A percentile compares a stretch with the other conserved stretches of the same genome.
phyloP scores from a whole-genome alignment of 768 basidiomycete genomes.

The Auriscalpium orientale region DNA sequence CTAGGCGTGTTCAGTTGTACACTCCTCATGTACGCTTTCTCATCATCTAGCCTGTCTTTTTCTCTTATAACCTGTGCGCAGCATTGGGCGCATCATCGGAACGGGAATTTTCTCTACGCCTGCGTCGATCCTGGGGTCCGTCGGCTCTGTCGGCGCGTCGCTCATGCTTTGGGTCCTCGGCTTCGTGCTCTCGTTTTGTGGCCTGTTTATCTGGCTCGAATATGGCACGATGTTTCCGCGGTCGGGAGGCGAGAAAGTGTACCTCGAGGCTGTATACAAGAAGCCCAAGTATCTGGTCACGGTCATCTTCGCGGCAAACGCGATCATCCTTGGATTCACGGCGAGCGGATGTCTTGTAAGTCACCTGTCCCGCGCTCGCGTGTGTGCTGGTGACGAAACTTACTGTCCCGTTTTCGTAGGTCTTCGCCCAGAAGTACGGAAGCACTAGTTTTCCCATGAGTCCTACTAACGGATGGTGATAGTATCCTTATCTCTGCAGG shows the following conservation, averaged over 20 bases:
- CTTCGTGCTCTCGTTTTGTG: constrained; percentile 49
- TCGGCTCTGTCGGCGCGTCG: constrained; percentile 54
- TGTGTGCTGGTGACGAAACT: not conserved
- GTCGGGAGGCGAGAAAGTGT: constrained; percentile 57
- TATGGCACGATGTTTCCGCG: constrained; percentile 58
- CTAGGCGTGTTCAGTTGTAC: constrained; percentile 1
- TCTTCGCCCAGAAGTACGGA: constrained; percentile 23
- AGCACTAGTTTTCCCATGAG: not conserved
- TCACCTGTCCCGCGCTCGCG: not conserved
- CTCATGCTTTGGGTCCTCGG: constrained; percentile 60
- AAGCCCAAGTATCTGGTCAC: constrained; percentile 27
- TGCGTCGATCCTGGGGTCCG: constrained; percentile 47
- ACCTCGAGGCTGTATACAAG: constrained; percentile 47
- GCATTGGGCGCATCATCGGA: not conserved
- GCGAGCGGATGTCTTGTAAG: constrained; percentile 23
- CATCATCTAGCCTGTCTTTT: not conserved
- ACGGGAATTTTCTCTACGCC: constrained; percentile 25
- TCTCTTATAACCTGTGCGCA: not conserved
- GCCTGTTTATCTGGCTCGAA: constrained; percentile 57
- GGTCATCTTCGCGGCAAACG: constrained; percentile 27
- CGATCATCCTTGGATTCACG: constrained; percentile 22
- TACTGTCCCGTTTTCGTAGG: constrained; percentile 8
- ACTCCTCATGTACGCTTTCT: not conserved
- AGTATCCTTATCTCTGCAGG: constrained; percentile 46
- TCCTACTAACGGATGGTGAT: not conserved